These are phyloP conservation scores for Drosera capensis DNA, from an alignment of 148 eudicot genomes.

Conservation along the genomic window DNA sequence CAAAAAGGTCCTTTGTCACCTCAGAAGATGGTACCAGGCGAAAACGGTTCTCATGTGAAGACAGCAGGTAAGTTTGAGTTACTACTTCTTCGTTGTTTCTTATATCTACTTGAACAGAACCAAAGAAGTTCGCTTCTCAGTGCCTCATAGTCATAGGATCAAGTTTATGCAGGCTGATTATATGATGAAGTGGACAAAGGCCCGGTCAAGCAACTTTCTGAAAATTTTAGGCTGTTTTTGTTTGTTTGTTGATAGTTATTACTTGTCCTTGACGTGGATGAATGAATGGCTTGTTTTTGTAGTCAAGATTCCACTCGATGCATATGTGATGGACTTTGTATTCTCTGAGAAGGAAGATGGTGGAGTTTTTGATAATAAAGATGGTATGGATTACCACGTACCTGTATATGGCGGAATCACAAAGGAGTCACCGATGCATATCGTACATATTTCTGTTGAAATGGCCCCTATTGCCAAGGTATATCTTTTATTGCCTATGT, in stretches of 20 bases:
- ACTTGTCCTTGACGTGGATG: background rate
- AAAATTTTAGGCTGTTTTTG: no score
- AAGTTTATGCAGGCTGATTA: no score
- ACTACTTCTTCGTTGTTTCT: background rate
- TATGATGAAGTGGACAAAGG: no score
- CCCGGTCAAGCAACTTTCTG: no score
- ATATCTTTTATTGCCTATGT: conserved; percentile 3
- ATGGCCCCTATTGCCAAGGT: conserved; percentile 99
- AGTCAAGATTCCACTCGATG: conserved; percentile 98
- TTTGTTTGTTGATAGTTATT: no score
- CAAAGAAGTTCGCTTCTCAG: no score
- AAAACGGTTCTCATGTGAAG: conserved; percentile 56
- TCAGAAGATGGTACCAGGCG: conserved; percentile 78
- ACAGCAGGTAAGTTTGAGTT: conserved; percentile 39
- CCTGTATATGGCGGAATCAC: conserved; percentile 82
- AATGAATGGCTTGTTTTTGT: conserved; percentile 8
- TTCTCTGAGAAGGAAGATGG: conserved; percentile 89
- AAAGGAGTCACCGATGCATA: conserved; percentile 91
- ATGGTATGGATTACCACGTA: conserved; percentile 86
- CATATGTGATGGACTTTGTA: conserved; percentile 96
- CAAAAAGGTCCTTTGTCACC: conserved; percentile 76
- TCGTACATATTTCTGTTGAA: conserved; percentile 94
- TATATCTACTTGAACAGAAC: background rate
- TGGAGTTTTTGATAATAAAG: conserved; percentile 78
- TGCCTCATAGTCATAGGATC: no score